phyloP scores from a whole-genome alignment of 371 early-diverging fungal genomes.

The Apophysomyces trapeziformis region DNA sequence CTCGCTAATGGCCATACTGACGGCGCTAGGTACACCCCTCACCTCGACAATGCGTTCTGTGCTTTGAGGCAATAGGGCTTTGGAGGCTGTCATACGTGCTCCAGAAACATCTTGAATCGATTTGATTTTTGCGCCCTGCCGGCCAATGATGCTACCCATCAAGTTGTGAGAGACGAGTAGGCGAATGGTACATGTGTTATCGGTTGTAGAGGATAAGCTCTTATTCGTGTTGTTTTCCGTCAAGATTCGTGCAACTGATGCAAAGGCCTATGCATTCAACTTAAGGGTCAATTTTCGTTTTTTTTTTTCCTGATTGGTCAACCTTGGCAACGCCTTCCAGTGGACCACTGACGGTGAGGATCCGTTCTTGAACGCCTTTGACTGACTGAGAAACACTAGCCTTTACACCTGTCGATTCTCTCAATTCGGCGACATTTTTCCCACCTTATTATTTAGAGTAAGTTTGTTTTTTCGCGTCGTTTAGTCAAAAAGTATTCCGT shows the following conservation, averaged over 20 bases:
- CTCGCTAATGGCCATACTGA: conserved; percentile 78
- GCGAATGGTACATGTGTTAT: conserved; percentile 52
- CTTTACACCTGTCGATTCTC: conserved; percentile 81
- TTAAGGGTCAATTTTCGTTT: too few species aligned
- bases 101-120: conserved; percentile 84
- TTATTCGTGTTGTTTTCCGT: conserved; percentile 58
- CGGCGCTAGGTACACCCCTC: conserved; percentile 72
- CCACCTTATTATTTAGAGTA: conserved; percentile 49
- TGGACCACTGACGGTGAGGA: conserved; percentile 83
- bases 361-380: conserved; percentile 83
- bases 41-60: conserved; percentile 88
- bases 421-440: conserved; percentile 81
- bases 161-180: conserved; percentile 82
- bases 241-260: conserved; percentile 72
- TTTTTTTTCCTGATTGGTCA: conserved; percentile 12
- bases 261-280: neutral
- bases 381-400: conserved; percentile 88
- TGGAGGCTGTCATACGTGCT: conserved; percentile 82
- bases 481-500: neutral
- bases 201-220: conserved; percentile 29
- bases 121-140: conserved; percentile 85
- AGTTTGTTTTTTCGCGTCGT: neutral
- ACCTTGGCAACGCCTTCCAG: conserved; percentile 75
- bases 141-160: conserved; percentile 90
- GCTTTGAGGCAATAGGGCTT: conserved; percentile 83